Base-by-base conservation (phyloP, 257 asterid species). In the Forsythia suspensa region DNA sequence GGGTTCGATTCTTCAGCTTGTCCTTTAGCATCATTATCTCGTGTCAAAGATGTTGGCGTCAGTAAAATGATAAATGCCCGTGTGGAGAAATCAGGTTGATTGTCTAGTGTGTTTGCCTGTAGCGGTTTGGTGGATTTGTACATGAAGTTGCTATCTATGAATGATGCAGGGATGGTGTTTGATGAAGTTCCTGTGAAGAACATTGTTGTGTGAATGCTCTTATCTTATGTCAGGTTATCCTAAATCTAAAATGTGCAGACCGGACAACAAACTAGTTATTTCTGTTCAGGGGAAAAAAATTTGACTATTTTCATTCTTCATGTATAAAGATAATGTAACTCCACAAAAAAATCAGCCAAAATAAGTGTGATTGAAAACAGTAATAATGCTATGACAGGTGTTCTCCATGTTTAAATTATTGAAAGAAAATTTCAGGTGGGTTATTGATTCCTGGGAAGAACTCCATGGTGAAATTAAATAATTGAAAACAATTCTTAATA, bases 141-240 rank as follows among this genome's bases (percentile, higher is more conserved):
- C 38, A 38, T 11, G 3, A 3, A 20, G 63, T 52, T 52, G 24
- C 55, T 16, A 6, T 5, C 20, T 15, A 52, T 1, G 24, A 52
- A 15, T 18, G 63, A 52, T 52, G 24, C 63, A 18, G 20, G 24
- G 24, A 16, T 52, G 63, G 63, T 52, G 63, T 12, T 18, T 52
- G 24, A 18, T 16, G 24, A 52, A 52, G 63, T 18, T 52, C 9
- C 10, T 4, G 21, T 52, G 21, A 89, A 69, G 82, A 91, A 91
- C 36, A 84, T 82, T 2, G 91, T 90, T 89, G 97, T 40, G 92
- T 73, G 34, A 95, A 95, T 80, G 96, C 94, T 2, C 92, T 93
- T 76, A 48, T 2, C 92, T 93, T 76, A 48, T 93, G 51, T 86
- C 96, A 1, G 99, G 97, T 55, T 93, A 85, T 44, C 87, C 89